These are phyloP conservation scores for Waitea zeae DNA, from an alignment of 1,284 basidiomycete species.

Conservation along the genomic window DNA sequence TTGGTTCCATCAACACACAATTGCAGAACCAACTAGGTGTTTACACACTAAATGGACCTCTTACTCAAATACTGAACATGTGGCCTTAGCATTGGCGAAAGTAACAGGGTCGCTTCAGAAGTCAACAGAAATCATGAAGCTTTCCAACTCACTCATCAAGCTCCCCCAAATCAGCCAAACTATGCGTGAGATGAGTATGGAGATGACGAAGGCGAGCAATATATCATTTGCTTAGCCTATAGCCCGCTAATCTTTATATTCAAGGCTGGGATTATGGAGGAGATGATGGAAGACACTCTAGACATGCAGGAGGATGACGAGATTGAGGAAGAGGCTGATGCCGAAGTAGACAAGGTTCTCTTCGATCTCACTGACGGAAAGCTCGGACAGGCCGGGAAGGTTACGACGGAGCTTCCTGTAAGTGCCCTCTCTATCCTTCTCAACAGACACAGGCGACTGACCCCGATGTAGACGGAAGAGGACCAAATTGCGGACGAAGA, in stretches of 20 bases:
- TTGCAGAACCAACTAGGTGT: conserved; percentile 86
- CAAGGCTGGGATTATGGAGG: conserved; percentile 85
- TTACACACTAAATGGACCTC: conserved; percentile 12
- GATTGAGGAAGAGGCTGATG: conserved; percentile 92
- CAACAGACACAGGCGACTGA: too few relatives aligned
- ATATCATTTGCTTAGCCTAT: background rate
- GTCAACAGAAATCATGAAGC: conserved; percentile 98
- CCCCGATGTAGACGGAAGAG: conserved; percentile 24
- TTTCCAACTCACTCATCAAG: conserved; percentile 83
- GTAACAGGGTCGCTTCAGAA: conserved; percentile 95
- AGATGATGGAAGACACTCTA: conserved; percentile 82
- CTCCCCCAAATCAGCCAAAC: conserved; percentile 83
- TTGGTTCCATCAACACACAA: conserved; percentile 87
- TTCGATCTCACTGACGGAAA: conserved; percentile 95
- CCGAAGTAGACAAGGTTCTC: conserved; percentile 92
- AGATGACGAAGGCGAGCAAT: conserved; percentile 83
- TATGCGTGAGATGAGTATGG: conserved; percentile 97
- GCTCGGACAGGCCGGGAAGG: conserved; percentile 67
- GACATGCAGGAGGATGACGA: conserved; percentile 88
- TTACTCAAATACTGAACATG: background rate
- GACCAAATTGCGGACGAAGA: conserved; percentile 61
- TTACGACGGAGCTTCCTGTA: conserved; percentile 66
- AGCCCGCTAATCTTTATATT: conserved; percentile 1
- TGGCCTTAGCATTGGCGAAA: conserved; percentile 78
- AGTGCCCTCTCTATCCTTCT: too few relatives aligned